These are phyloP conservation scores for Talaromyces sp. DNA, from an alignment of 2,329 filamentous ascomycete genomes.

Conservation along the genomic window DNA sequence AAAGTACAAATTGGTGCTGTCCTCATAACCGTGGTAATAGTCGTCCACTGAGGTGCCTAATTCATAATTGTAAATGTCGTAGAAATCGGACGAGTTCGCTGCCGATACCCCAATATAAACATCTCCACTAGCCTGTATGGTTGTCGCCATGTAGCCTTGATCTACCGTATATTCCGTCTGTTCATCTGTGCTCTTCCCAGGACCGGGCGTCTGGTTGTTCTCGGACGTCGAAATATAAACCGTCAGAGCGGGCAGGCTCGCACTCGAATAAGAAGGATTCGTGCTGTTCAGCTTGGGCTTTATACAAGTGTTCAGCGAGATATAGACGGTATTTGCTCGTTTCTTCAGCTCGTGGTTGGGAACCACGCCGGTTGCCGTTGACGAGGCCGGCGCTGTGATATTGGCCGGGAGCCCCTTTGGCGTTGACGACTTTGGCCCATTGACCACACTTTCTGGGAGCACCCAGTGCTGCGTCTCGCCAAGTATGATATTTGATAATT, in stretches of 20 bases:
- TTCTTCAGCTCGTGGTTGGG: slow-evolving; percentile 15
- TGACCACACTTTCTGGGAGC: slow-evolving; percentile 55
- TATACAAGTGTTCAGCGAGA: slow-evolving; percentile 80
- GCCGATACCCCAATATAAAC: slow-evolving; percentile 75
- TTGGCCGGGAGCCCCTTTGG: slow-evolving; percentile 28
- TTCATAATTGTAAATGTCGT: slow-evolving; percentile 70
- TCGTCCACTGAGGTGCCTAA: slow-evolving; percentile 76
- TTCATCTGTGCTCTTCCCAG: slow-evolving; percentile 41
- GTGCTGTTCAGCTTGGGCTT: slow-evolving; percentile 60
- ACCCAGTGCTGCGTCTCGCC: slow-evolving; percentile 62
- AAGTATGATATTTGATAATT: slow-evolving; percentile 54
- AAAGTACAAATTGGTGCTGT: slow-evolving; percentile 60
- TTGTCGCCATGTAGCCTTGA: slow-evolving; percentile 65
- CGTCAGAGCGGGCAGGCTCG: slow-evolving; percentile 63
- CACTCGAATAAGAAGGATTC: slow-evolving; percentile 31
- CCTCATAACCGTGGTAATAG: slow-evolving; percentile 61
- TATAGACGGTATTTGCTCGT: slow-evolving; percentile 54
- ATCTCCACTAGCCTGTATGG: slow-evolving; percentile 55
- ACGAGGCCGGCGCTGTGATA: slow-evolving; percentile 13
- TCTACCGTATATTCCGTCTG: slow-evolving; percentile 49
- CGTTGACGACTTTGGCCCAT: slow-evolving; percentile 35
- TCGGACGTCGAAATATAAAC: slow-evolving; percentile 68
- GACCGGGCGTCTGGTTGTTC: slow-evolving; percentile 62
- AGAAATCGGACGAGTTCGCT: slow-evolving; percentile 58
- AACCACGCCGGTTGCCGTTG: slow-evolving; percentile 13